phyloP scores from a whole-genome alignment of 192 early-diverging fungal species.

The Coemansia sp. region DNA sequence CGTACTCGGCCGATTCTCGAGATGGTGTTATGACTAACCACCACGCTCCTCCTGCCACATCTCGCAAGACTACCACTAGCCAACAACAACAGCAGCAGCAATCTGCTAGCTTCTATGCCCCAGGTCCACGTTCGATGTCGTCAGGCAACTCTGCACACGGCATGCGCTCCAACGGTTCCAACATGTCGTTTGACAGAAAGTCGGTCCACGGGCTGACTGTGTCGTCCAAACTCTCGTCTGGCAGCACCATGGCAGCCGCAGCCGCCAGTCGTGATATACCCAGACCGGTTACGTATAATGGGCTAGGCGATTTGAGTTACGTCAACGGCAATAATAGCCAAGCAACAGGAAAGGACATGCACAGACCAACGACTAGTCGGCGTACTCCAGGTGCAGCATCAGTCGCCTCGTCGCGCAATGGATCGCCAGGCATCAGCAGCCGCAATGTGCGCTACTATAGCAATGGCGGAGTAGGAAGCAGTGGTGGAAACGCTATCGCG shows the following conservation, averaged over 20 bases:
- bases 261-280: neutral
- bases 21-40: neutral
- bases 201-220: neutral
- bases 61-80: conserved; percentile 1
- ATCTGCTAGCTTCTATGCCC: neutral
- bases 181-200: conserved; percentile 28
- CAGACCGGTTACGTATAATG: conserved; percentile 3
- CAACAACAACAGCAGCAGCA: conserved; percentile 1
- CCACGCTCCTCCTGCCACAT: neutral
- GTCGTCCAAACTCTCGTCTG: conserved; percentile 8
- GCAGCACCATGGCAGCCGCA: neutral
- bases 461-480: conserved; percentile 4
- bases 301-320: neutral
- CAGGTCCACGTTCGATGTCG: conserved; percentile 6
- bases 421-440: neutral
- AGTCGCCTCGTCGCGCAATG: conserved; percentile 5
- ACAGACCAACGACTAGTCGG: conserved; percentile 1
- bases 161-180: conserved; percentile 8
- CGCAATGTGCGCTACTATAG: conserved; percentile 10
- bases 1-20: conserved; percentile 21
- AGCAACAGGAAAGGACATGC: neutral
- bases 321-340: neutral
- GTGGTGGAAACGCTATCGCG: neutral
- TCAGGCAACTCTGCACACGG: conserved; percentile 6
- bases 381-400: conserved; percentile 10